Evolutionary conservation across 2,329 filamentous ascomycete species (phyloP).

Genomic region (Penicillium sp.): DNA sequence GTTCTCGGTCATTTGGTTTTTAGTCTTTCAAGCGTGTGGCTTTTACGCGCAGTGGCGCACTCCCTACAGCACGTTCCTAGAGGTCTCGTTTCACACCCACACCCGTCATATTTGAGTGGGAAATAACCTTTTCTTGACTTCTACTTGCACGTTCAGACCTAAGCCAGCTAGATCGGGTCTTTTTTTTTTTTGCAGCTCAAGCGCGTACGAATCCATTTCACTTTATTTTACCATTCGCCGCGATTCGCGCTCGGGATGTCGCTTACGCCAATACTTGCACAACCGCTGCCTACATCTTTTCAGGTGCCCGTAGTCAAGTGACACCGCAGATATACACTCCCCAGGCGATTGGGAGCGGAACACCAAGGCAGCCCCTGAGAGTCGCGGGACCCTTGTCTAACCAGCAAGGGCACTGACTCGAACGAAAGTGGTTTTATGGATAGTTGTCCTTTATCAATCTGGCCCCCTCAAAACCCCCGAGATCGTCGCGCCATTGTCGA

Average conservation of each 20-base stretch:
- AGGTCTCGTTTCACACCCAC: slow-evolving; percentile 15
- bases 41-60: slow-evolving; percentile 11
- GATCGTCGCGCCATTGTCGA: background rate
- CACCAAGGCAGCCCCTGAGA: slow-evolving; percentile 10
- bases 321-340: slow-evolving; percentile 16
- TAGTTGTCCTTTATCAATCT: background rate
- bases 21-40: slow-evolving; percentile 12
- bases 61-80: slow-evolving; percentile 22
- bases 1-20: slow-evolving; percentile 7
- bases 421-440: background rate
- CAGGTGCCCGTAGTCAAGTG: slow-evolving; percentile 21
- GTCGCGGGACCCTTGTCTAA: slow-evolving; percentile 3
- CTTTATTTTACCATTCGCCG: background rate
- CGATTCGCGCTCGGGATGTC: slow-evolving; percentile 1
- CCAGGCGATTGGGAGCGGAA: slow-evolving; percentile 14
- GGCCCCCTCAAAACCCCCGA: background rate
- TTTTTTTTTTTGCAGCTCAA: background rate
- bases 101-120: slow-evolving; percentile 3
- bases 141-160: slow-evolving; percentile 10
- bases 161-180: slow-evolving; percentile 4
- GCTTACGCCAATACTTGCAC: slow-evolving; percentile 19
- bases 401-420: background rate
- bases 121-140: slow-evolving; percentile 18
- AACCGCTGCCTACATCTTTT: slow-evolving; percentile 6
- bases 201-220: background rate